Evolutionary conservation across 768 basidiomycete genomes (phyloP), one percentile per base, ranked within the genome.

Genomic region (Leucocoprinus sp.): DNA sequence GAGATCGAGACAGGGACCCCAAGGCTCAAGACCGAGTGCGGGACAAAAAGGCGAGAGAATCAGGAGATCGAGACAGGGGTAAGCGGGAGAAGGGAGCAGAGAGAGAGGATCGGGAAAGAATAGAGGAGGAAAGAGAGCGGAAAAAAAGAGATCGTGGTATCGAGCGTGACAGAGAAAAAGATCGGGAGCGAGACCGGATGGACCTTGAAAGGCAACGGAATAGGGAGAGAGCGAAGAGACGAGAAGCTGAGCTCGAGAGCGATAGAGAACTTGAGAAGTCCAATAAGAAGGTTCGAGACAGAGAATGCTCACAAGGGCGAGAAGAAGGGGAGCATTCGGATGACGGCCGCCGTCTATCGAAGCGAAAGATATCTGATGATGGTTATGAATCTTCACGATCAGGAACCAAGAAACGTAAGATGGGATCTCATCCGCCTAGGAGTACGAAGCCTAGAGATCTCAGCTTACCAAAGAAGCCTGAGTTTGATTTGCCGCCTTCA

Each of bases 351-450:
- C 53, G 26, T 27, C 50, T 48, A 14, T 48, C 62, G n/a, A 76
- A 75, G 53, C 68, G 74, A 21, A 76, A 70, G 37, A 49, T 47
- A 1, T 34, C 39, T 7, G 66, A 67, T 22, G 29, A 45, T 23
- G 67, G 66, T 24, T 49, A 55, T 3, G 67, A 43, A 22, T 37
- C 42, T 9, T 38, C 33, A 15, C 28, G 57, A 50, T 29, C 43
- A 23, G n/a, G 43, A 12, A 29, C 26, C 9, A 50, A 48, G 50
- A 49, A 36, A 35, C 39, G 36, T 50, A 55, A 24, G 43, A 53
- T 34, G 28, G 52, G 46, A 3, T 19, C 43, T 5, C 22, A 15
- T 11, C 22, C 14, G n/a, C 15, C 50, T 35, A 29, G 38, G 14
- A 33, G 41, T 18, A 7, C 12, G 14, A 48, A 48, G 11, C 21